phyloP scores from a whole-genome alignment of 257 asterid species.

The Capsicum rhomboideum region DNA sequence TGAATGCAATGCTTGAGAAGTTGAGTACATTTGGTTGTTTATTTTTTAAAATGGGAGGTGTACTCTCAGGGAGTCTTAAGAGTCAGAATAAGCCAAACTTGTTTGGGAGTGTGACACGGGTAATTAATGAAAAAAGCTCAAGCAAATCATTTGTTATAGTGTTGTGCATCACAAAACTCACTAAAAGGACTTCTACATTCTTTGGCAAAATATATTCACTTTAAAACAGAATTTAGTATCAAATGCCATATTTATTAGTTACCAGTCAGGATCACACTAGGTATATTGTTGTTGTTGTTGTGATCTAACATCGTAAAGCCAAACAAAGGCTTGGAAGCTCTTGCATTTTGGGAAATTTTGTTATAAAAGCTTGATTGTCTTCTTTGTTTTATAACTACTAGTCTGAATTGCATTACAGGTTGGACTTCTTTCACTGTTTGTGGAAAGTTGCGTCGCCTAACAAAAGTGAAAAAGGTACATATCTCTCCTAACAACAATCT shows the following conservation, averaged over 20 bases:
- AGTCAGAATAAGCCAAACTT: neutral
- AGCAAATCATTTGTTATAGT: neutral
- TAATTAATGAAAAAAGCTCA: neutral
- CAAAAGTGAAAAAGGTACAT: slow-evolving; percentile 87
- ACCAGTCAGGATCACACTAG: neutral
- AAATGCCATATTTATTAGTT: neutral
- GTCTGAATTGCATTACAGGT: slow-evolving; percentile 43
- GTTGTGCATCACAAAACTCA: neutral
- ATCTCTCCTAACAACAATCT: neutral
- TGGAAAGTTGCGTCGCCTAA: slow-evolving; percentile 89
- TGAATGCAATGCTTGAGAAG: neutral
- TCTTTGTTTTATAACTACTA: slow-evolving; percentile 9
- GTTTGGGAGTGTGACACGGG: neutral
- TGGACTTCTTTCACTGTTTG: slow-evolving; percentile 99
- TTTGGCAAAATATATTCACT: neutral
- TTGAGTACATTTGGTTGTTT: neutral
- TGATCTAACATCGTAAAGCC: neutral
- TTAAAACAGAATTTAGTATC: neutral
- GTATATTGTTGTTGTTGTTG: neutral
- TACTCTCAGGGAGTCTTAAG: neutral
- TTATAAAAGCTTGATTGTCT: neutral
- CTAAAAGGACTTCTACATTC: neutral
- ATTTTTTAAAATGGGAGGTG: neutral
- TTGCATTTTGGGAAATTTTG: neutral
- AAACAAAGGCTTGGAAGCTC: neutral